Percentiles rank a stretch among this genome's conserved stretches.
Evolutionary conservation across 2,329 filamentous ascomycete species (phyloP).

Genomic region (Fusarium brevicatenulatum): DNA sequence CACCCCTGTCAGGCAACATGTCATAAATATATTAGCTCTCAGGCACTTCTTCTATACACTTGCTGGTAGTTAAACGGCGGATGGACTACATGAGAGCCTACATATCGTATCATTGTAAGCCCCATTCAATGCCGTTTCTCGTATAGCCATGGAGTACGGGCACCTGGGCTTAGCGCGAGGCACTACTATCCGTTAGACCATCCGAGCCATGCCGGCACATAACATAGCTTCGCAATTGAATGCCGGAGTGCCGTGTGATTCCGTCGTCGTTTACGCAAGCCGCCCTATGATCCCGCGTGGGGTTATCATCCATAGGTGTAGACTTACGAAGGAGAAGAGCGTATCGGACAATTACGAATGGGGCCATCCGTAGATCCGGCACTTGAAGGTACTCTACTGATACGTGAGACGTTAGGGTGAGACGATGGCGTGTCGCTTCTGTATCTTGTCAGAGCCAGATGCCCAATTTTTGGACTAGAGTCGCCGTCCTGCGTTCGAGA

Average conservation of each 20-base stretch:
- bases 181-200: background rate
- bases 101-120: background rate
- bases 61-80: fast-evolving
- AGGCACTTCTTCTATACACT: too few species aligned
- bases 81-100: too few species aligned
- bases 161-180: too few species aligned
- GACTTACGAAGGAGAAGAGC: background rate
- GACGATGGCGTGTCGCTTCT: background rate
- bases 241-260: background rate
- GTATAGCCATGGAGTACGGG: background rate
- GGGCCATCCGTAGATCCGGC: background rate
- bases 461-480: background rate
- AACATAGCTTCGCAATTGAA: background rate
- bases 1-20: background rate
- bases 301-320: background rate
- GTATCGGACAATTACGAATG: background rate
- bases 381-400: too few species aligned
- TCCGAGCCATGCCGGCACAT: background rate
- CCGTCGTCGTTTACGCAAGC: background rate
- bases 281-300: fast-evolving
- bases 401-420: fast-evolving
- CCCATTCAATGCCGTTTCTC: background rate
- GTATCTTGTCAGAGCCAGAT: background rate
- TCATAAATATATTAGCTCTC: background rate
- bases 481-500: background rate